Percentiles rank a stretch among this genome's conserved stretches.
Conservation (phyloP, 2,329 filamentous ascomycete genomes). For the Colletotrichum chlorophyti region DNA sequence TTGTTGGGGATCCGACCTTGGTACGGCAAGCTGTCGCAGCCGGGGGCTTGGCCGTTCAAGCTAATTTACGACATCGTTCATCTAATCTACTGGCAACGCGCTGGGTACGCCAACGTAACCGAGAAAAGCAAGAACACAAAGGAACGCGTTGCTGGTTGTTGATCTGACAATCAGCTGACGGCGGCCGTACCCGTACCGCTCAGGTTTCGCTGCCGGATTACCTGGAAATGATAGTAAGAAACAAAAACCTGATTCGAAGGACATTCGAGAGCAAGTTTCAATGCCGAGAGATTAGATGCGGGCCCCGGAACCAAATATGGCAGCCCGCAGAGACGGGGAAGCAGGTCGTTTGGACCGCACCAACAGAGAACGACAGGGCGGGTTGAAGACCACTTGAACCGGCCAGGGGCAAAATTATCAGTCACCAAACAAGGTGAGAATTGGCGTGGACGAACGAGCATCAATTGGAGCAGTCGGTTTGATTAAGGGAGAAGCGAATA, state of each 20-base stretch:
- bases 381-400: background rate
- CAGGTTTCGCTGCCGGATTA: too few relatives aligned
- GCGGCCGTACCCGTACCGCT: too few relatives aligned
- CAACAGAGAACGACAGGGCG: background rate
- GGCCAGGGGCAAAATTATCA: background rate
- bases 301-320: background rate
- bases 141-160: too few relatives aligned
- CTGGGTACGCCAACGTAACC: too few relatives aligned
- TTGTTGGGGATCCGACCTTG: too few relatives aligned
- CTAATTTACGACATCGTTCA: too few relatives aligned
- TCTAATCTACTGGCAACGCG: too few relatives aligned
- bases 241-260: background rate
- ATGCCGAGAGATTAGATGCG: background rate
- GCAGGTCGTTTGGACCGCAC: background rate
- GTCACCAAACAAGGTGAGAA: slow-evolving; percentile 8
- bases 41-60: too few relatives aligned
- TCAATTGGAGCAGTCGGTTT: slow-evolving; percentile 1
- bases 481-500: slow-evolving; percentile 2
- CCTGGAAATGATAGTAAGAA: too few relatives aligned
- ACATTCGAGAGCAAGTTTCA: background rate
- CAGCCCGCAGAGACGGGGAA: background rate
- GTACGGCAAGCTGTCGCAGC: too few relatives aligned
- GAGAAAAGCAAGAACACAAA: too few relatives aligned
- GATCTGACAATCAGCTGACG: too few relatives aligned
- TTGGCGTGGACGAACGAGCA: background rate